Conservation (phyloP, 1,139 yeast genomes). For the Hyphopichia wangnamkhiaoensis region DNA sequence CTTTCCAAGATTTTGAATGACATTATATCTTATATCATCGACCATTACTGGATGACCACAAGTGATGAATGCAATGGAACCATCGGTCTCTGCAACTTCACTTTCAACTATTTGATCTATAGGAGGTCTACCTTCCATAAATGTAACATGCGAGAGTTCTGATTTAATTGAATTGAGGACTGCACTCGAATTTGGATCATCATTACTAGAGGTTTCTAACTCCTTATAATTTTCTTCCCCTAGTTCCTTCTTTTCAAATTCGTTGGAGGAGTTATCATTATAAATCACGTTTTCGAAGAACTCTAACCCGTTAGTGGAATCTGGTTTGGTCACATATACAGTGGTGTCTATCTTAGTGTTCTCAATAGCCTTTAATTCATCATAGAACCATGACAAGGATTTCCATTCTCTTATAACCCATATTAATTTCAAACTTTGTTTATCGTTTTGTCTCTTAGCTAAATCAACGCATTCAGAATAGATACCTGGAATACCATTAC, state of each 20-base stretch:
- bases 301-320: conserved; percentile 1
- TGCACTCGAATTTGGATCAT: not conserved
- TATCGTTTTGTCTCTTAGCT: conserved; percentile 13
- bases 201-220: conserved; percentile 9
- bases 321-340: conserved; percentile 20
- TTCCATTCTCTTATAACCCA: conserved; percentile 51
- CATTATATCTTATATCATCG: conserved; percentile 28
- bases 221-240: conserved; percentile 11
- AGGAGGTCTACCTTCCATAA: conserved; percentile 32
- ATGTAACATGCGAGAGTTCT: conserved; percentile 23
- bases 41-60: conserved; percentile 43
- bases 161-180: conserved; percentile 8
- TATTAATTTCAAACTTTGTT: conserved; percentile 14
- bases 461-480: conserved; percentile 23
- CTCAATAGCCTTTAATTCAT: conserved; percentile 38
- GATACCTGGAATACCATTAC: conserved; percentile 48
- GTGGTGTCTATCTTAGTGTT: conserved; percentile 25
- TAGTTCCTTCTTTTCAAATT: conserved; percentile 1
- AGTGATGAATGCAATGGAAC: conserved; percentile 33
- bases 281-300: conserved; percentile 1
- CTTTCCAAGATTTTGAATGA: conserved; percentile 20
- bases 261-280: conserved; percentile 2
- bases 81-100: conserved; percentile 24
- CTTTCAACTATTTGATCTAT: conserved; percentile 21
- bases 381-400: conserved; percentile 46